These are phyloP conservation scores for Thelephora ganbajun DNA, from an alignment of 768 basidiomycete genomes.

Conservation along the genomic window DNA sequence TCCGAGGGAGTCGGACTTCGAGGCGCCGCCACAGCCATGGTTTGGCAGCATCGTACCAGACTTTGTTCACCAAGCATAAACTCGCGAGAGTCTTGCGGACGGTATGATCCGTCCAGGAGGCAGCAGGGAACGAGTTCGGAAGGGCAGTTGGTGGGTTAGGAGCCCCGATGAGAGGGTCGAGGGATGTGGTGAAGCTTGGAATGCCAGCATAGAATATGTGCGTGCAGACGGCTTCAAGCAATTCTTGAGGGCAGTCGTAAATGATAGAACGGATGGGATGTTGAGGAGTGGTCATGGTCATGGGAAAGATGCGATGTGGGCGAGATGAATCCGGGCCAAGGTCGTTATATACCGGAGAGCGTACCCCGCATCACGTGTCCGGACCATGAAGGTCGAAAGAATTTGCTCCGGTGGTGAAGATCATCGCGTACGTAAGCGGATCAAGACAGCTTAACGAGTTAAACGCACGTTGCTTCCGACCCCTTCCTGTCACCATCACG, in stretches of 20 bases:
- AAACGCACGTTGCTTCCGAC: too few relatives aligned
- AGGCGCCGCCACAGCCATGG: slow-evolving; percentile 80
- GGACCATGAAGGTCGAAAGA: too few relatives aligned
- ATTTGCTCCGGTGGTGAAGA: too few relatives aligned
- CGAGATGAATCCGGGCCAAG: background rate
- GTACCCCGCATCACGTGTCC: too few relatives aligned
- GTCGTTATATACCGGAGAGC: too few relatives aligned
- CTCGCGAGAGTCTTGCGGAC: slow-evolving; percentile 51
- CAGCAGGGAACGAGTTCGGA: slow-evolving; percentile 62
- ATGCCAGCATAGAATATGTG: slow-evolving; percentile 54
- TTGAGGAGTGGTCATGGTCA: background rate
- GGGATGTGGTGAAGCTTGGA: slow-evolving; percentile 37
- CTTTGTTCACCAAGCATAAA: slow-evolving; percentile 64
- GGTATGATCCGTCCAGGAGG: slow-evolving; percentile 54
- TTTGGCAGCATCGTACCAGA: slow-evolving; percentile 73
- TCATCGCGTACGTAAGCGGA: too few relatives aligned
- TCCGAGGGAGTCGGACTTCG: slow-evolving; percentile 73
- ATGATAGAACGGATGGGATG: slow-evolving; percentile 9
- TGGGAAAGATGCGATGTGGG: background rate
- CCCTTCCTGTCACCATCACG: too few relatives aligned
- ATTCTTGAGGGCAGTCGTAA: slow-evolving; percentile 50
- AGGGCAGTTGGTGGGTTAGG: slow-evolving; percentile 37
- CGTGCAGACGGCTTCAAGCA: slow-evolving; percentile 60
- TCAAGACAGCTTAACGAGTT: too few relatives aligned
- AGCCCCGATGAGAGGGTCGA: slow-evolving; percentile 53